A percentile compares a stretch with the other conserved stretches of the same genome.
These are phyloP conservation scores for Oleoguttula mirabilis DNA, from an alignment of 495 filamentous ascomycete species.

Conservation along the genomic window DNA sequence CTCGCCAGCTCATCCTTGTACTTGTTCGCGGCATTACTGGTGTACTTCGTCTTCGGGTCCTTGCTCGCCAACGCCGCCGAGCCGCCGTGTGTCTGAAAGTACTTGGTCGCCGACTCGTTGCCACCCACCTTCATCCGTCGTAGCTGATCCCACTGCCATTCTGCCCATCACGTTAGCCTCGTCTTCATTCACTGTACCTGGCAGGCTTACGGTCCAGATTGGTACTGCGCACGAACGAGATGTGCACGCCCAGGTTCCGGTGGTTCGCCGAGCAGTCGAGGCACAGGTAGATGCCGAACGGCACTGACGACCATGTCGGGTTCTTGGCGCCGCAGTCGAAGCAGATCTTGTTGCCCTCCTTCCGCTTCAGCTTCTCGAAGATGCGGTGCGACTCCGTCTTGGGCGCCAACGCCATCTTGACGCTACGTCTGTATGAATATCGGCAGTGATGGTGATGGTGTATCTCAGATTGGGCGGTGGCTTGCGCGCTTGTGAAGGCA, in stretches of 20 bases:
- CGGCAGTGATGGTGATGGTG: too few species aligned
- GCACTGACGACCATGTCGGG: constrained; percentile 95
- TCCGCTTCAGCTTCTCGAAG: constrained; percentile 92
- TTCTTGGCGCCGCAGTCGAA: constrained; percentile 96
- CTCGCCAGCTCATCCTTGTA: constrained; percentile 92
- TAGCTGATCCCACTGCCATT: constrained; percentile 99
- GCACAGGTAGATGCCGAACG: constrained; percentile 94
- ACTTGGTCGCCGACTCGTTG: constrained; percentile 96
- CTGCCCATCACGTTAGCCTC: constrained; percentile 34
- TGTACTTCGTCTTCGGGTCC: constrained; percentile 91
- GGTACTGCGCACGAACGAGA: constrained; percentile 96
- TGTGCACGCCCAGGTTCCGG: constrained; percentile 41
- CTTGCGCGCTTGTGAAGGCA: too few species aligned
- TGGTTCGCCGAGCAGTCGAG: constrained; percentile 71
- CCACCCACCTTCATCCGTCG: constrained; percentile 97
- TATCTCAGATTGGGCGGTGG: too few species aligned
- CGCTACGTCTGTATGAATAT: too few species aligned
- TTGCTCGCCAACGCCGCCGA: constrained; percentile 89
- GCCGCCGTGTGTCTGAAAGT: constrained; percentile 90
- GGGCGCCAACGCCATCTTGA: constrained; percentile 69
- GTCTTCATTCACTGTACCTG: too few species aligned
- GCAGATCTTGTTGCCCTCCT: constrained; percentile 94
- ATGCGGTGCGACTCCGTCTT: constrained; percentile 94
- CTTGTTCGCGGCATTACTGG: constrained; percentile 76
- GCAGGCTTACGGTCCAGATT: constrained; percentile 82